Evolutionary conservation across 2,329 filamentous ascomycete species (phyloP).

Genomic region (Trichoderma sp.): DNA sequence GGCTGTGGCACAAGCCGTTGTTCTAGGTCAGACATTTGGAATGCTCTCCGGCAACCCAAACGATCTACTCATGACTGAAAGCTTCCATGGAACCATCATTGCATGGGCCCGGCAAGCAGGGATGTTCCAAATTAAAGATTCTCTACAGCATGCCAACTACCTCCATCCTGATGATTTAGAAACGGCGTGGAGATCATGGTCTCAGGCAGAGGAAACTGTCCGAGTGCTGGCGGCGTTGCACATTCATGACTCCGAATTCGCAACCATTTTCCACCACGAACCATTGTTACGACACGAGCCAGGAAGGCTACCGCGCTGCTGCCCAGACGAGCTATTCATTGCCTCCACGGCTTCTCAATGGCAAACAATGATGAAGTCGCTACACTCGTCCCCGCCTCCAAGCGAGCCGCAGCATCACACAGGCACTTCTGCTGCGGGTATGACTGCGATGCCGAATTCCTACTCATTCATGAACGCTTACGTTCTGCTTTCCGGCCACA

Average conservation of each 20-base stretch:
- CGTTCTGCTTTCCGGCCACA: background rate
- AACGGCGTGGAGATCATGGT: background rate
- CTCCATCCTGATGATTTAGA: background rate
- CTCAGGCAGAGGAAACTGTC: background rate
- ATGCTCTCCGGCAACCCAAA: conserved; percentile 21
- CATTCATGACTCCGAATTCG: background rate
- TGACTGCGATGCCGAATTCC: background rate
- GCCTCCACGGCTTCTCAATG: background rate
- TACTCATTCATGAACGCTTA: background rate
- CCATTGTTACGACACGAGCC: background rate
- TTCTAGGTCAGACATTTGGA: conserved; percentile 20
- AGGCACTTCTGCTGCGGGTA: background rate
- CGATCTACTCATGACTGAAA: conserved; percentile 19
- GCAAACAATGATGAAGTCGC: background rate
- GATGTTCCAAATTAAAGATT: conserved; percentile 6
- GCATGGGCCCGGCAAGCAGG: conserved; percentile 22
- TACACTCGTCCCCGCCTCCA: background rate
- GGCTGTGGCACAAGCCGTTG: conserved; percentile 16
- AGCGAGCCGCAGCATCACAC: background rate
- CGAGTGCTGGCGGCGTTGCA: background rate
- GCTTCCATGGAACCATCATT: conserved; percentile 21
- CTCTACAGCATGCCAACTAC: background rate
- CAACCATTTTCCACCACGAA: background rate
- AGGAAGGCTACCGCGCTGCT: background rate
- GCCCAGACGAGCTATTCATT: background rate